Evolutionary conservation across 495 filamentous ascomycete genomes (phyloP).

Genomic region (Penicillium nucicola): DNA sequence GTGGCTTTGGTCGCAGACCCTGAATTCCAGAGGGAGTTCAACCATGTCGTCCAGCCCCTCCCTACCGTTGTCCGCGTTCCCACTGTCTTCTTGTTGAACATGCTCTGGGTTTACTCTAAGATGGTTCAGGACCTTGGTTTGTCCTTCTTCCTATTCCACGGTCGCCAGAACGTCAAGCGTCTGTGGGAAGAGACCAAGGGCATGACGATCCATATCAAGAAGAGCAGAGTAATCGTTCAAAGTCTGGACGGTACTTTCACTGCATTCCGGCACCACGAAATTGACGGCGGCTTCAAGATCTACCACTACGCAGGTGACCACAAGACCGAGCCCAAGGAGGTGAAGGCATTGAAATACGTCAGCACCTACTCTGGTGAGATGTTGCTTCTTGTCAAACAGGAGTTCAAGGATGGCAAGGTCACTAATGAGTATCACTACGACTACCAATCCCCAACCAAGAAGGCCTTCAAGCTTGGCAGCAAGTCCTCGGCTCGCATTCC

Average conservation of each 20-base stretch:
- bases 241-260: conserved; percentile 45
- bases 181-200: conserved; percentile 49
- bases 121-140: conserved; percentile 35
- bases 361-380: conserved; percentile 49
- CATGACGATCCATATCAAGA: conserved; percentile 45
- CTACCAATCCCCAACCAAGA: conserved; percentile 33
- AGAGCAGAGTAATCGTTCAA: conserved; percentile 41
- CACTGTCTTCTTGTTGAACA: conserved; percentile 36
- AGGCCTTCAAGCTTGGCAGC: conserved; percentile 23
- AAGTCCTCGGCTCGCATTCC: conserved; percentile 39
- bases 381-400: conserved; percentile 43
- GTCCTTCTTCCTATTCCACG: conserved; percentile 48
- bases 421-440: conserved; percentile 54
- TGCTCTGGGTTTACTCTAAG: conserved; percentile 49
- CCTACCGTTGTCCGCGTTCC: conserved; percentile 38
- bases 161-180: conserved; percentile 40
- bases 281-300: conserved; percentile 42
- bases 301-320: conserved; percentile 46
- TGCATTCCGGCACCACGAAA: conserved; percentile 41
- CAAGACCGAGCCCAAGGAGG: conserved; percentile 39
- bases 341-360: conserved; percentile 40
- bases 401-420: conserved; percentile 44
- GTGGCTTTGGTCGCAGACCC: conserved; percentile 54
- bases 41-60: conserved; percentile 40
- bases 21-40: conserved; percentile 57